Base-by-base conservation (phyloP, 2,329 filamentous ascomycete species). In the Teratosphaeria zuluensis region DNA sequence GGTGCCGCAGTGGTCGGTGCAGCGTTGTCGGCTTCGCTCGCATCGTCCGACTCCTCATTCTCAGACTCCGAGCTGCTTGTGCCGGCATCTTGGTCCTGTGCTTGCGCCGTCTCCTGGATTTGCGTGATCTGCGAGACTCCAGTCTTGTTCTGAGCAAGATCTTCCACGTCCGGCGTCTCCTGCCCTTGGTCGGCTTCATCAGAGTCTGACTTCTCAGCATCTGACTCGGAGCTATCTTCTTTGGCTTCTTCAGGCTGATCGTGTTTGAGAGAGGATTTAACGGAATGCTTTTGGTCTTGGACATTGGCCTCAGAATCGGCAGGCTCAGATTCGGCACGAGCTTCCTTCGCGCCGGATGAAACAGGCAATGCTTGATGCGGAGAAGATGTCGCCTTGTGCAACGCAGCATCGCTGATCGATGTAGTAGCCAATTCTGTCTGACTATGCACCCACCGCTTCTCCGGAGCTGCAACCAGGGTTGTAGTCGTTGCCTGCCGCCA, bases 401-500 rank as follows among this genome's bases (percentile, higher is more conserved):
- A 11, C 11, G 12, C 16, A 4, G 5, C 21, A 8, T 5, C 4
- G 42, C 19, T 3, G 42, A 48, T 48, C 5, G 42, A 48, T 6
- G 35, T 16, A 16, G 8, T 19, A 21, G 42, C 16, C 9, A 5
- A 21, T 28, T 51, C 16, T 7, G 32, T 24, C 7, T 55, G 53
- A 1, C 3, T 7, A 4, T 31, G 24, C 1, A 57, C 28, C 56
- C 56, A 58, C 7, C 35, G 53, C 46, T 59, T 59, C 32, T 24
- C 31, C 48, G 54, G 54, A 30, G 46, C 53, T 19, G 32, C 48
- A 5, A 58, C 2, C n/a, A 61, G 35, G 5, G 14, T 54, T 8
- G 59, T 58, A n/a, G 53, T 54, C 2, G 51, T 54, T 4, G 51
- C 48, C 11, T 33, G 48, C 19, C 33, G 56, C 31, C 56, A 48